Base-by-base conservation (phyloP, 345 rosid species). In the Acer yangbiense region DNA sequence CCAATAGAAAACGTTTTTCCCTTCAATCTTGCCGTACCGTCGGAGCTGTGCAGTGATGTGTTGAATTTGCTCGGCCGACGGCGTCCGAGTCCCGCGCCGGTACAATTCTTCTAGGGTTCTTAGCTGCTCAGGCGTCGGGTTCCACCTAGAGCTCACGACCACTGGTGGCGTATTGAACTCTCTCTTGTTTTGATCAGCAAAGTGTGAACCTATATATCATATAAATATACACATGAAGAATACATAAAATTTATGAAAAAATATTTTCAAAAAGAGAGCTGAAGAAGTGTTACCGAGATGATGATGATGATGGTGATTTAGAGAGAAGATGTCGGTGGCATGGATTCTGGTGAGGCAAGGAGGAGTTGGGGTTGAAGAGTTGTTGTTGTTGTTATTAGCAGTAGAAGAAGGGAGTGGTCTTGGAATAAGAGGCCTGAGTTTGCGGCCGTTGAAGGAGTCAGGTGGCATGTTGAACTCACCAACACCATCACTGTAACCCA, bases 1-100 rank as follows among this genome's bases (percentile, higher is more conserved):
- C 99, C 99, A 95, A 83, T 95, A 95, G 79, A 95, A 95, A 29
- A 95, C 98, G 70, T 95, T 95, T 81, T 95, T 95, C 44, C 99
- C 99, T 89, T 95, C 99, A 9, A 95, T 95, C 87, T 91, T 95
- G 0, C 99, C 99, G 67, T 87, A 95, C 6, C 96, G 80, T 12
- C 94, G 87, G 27, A 95, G 94, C 86, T 93, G 97, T 9, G 90
- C 83, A 1, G 99, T 92, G 58, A 95, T 95, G 71, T 89, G 91
- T 79, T 95, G 98, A 79, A 95, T 95, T 77, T 95, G 93, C 35
- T 95, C 99, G 0, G 99, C 93, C 1, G 97, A 83, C 6, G 99
- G 99, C 5, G 97, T 95, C 80, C 99, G 85, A 3, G 97, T 95
- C 39, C 99, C 99, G 21, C 87, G 84, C 41, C 89, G 68, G 64